Conservation (phyloP, 306 rosid species). For the Malus sylvestris region DNA sequence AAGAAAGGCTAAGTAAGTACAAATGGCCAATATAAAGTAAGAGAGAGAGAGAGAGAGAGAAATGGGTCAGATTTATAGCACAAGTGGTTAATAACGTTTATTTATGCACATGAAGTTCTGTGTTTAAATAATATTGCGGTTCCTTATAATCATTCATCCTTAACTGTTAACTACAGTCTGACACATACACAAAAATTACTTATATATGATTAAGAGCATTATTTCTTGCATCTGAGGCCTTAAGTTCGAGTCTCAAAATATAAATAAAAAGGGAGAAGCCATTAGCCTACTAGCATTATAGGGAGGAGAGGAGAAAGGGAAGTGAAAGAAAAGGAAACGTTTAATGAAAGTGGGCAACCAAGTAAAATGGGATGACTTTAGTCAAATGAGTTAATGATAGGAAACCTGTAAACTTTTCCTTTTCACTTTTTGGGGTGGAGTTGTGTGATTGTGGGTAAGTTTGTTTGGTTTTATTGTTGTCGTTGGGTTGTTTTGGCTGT, state of each 20-base stretch:
- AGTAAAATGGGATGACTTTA: conserved; percentile 24
- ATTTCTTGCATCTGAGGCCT: no score
- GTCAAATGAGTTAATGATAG: conserved; percentile 72
- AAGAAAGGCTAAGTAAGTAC: conserved; percentile 21
- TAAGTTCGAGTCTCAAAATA: no score
- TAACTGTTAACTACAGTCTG: no score
- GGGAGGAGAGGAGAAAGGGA: not conserved
- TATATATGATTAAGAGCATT: no score
- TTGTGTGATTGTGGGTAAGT: conserved; percentile 26
- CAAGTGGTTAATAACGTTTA: not conserved
- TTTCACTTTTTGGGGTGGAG: conserved; percentile 19
- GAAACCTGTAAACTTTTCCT: conserved; percentile 24
- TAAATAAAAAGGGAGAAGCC: not conserved
- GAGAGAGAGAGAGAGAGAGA: not conserved
- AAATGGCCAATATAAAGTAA: conserved; percentile 17
- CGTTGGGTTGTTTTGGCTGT: conserved; percentile 55
- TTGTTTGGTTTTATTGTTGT: conserved; percentile 39
- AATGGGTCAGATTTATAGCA: not conserved
- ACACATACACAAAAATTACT: not conserved
- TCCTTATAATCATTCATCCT: no score
- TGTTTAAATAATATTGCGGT: fast-evolving
- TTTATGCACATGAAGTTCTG: no score
- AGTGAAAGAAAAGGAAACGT: not conserved
- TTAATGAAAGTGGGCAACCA: conserved; percentile 40
- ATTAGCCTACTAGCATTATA: not conserved